Percentiles rank a stretch among this genome's conserved stretches.
Conservation (phyloP, 129 eudicot genomes). For the Artemisia annua region DNA sequence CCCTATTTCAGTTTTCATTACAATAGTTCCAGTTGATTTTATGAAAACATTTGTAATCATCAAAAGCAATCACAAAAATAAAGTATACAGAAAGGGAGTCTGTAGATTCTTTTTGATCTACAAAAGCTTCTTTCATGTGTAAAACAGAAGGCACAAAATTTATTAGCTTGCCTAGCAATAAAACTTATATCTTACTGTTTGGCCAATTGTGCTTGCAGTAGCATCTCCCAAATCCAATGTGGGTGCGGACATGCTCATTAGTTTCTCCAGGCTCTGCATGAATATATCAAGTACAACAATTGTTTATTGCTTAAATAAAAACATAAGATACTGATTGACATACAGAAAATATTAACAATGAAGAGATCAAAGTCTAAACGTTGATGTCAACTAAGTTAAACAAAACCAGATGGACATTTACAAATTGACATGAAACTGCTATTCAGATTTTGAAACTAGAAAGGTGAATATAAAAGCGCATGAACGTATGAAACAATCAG, state of each 20-base stretch:
- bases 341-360: background rate
- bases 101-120: constrained; percentile 4
- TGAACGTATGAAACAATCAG: background rate
- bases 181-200: constrained; percentile 41
- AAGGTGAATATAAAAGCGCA: background rate
- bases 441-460: background rate
- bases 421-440: background rate
- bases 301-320: constrained; percentile 13
- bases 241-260: constrained; percentile 60
- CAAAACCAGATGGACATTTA: background rate
- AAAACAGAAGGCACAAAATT: background rate
- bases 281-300: constrained; percentile 5
- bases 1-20: too few species aligned
- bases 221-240: constrained; percentile 45
- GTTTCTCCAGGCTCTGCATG: constrained; percentile 73
- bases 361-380: constrained; percentile 5
- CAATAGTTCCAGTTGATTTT: too few species aligned
- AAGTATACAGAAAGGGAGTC: too few species aligned
- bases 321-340: background rate
- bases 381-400: constrained; percentile 1
- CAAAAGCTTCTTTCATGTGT: background rate
- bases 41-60: too few species aligned
- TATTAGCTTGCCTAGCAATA: background rate
- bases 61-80: background rate
- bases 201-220: constrained; percentile 28